These are phyloP conservation scores for Chaetomium tenue DNA, from an alignment of 495 filamentous ascomycete species.

Conservation along the genomic window DNA sequence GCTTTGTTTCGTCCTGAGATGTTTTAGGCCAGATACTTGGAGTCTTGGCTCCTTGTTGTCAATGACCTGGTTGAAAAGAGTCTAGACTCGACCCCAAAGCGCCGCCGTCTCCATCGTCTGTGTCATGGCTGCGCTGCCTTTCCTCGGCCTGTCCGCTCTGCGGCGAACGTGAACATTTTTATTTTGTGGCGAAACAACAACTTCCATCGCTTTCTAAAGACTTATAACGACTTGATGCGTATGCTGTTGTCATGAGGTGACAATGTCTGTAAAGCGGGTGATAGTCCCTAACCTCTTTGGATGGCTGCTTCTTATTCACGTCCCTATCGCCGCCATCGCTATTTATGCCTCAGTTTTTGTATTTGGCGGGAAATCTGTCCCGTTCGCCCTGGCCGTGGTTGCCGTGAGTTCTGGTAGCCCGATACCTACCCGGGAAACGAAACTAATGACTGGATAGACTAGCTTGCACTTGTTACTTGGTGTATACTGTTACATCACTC, in stretches of 20 bases:
- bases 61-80: neutral
- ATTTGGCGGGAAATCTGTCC: conserved; percentile 20
- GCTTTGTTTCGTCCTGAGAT: conserved; percentile 4
- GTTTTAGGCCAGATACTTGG: neutral
- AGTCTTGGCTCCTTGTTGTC: neutral
- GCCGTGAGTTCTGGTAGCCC: conserved; percentile 20
- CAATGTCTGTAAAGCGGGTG: conserved; percentile 5
- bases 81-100: neutral
- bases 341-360: conserved; percentile 32
- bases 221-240: too few species aligned
- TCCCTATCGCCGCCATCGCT: conserved; percentile 23
- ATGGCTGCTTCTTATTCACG: conserved; percentile 31
- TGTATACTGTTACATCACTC: conserved; percentile 24
- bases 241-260: neutral
- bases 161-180: neutral
- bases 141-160: neutral
- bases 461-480: conserved; percentile 28
- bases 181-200: neutral
- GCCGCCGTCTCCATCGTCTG: neutral
- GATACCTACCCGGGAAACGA: neutral
- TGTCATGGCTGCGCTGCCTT: conserved; percentile 8
- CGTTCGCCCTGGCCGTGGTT: conserved; percentile 30
- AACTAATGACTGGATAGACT: conserved; percentile 12
- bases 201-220: neutral
- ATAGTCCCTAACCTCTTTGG: conserved; percentile 21